Evolutionary conservation across 2,329 filamentous ascomycete species (phyloP).

Genomic region (Diaporthe destruens): DNA sequence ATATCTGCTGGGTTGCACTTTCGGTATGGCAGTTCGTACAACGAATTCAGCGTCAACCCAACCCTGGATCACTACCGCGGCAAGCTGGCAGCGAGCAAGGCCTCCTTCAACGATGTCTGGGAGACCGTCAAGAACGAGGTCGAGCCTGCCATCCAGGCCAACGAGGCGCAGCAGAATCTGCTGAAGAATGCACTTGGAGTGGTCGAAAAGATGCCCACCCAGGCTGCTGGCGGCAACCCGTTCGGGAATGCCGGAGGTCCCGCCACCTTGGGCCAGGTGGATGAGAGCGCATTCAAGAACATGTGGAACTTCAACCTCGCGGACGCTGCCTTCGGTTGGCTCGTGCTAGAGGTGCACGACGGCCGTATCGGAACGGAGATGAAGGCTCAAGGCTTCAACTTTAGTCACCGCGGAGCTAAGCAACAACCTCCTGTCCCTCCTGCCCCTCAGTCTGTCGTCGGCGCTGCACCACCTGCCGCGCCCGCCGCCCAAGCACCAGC

Average conservation of each 20-base stretch:
- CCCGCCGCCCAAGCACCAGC: conserved; percentile 51
- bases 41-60: conserved; percentile 99
- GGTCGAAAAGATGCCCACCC: conserved; percentile 97
- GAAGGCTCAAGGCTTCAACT: conserved; percentile 99
- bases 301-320: conserved; percentile 99
- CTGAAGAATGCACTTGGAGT: conserved; percentile 91
- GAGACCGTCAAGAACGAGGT: conserved; percentile 98
- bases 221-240: conserved; percentile 94
- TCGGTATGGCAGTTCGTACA: conserved; percentile 98
- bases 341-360: conserved; percentile 94
- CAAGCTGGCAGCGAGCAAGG: conserved; percentile 97
- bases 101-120: conserved; percentile 99
- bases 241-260: conserved; percentile 89
- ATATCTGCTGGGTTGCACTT: conserved; percentile 98
- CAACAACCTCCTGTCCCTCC: conserved; percentile 62
- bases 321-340: conserved; percentile 95
- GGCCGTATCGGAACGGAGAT: conserved; percentile 98
- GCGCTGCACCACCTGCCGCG: conserved; percentile 53
- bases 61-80: conserved; percentile 98
- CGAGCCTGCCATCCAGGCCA: conserved; percentile 91
- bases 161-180: conserved; percentile 92
- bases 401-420: conserved; percentile 93
- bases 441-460: conserved; percentile 47
- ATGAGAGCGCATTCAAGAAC: conserved; percentile 99
- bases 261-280: conserved; percentile 84